Base-by-base conservation (phyloP, 2,329 filamentous ascomycete genomes). In the Cercospora sp. region DNA sequence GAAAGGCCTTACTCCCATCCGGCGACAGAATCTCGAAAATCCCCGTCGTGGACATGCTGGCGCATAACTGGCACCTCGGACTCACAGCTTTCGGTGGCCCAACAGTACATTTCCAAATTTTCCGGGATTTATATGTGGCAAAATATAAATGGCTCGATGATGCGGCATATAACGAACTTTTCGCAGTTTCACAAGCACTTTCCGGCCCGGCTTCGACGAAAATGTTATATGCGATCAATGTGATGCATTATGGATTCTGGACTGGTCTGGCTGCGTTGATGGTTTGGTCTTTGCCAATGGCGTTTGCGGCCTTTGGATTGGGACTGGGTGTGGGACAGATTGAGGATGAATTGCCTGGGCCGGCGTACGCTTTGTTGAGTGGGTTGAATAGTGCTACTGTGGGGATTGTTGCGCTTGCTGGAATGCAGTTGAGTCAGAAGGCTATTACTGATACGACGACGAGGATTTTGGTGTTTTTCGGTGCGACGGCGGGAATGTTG, bases 321-420 rank as follows among this genome's bases (percentile, higher is more conserved):
- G 86, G 88, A 0, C 77, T 92, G 0, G 90, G 90, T 1, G 84
- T 93, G 1, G 84, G 86, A 36, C 84, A 81, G 36, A 86, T 93
- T 28, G 80, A 81, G 2, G 83, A 87, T 1, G 81, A 81, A 0
- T 82, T 93, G 0, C 90, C 90, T 0, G 75, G 79, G 0, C 83
- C 86, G 0, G 90, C 87, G 0, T 93, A 92, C 73, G 89, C 90
- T 0, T 81, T 93, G 0, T 81, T 93, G 0, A 91, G 88, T 0
- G 91, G 91, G 0, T 82, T 93, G 5, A 93, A 93, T 73, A 86
- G 90, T 0, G 86, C 89, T 0, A 91, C 89, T 0, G 90, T 93
- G 0, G 91, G 91, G 0, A 86, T 93, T 30, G 87, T 93, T 65
- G 87, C 89, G 0, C 80, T 92, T 0, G 90, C 91, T 1, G 90